Evolutionary conservation across 495 filamentous ascomycete species (phyloP), one percentile per base, ranked within the genome.

Genomic region (Penicillium cinerascens): DNA sequence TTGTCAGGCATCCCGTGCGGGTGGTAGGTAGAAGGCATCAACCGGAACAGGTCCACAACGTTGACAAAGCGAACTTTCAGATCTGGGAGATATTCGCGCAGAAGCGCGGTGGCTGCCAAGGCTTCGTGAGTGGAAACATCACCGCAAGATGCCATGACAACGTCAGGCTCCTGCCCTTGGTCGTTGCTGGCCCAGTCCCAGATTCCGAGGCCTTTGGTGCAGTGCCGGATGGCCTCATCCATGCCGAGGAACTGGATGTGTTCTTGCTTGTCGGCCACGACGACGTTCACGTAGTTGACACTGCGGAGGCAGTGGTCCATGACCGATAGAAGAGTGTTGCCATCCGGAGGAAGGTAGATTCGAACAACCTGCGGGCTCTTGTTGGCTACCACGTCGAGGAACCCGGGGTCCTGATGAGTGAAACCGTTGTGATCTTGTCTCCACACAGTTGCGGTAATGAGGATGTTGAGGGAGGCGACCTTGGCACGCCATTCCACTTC

Each of bases 391-490:
- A 88, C 83, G 58, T 88, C 85, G 15, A 88, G 76, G 78, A 88
- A 89, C 17, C 86, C 85, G 0, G 85, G 85, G 54, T 89, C 86
- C 64, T 89, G 86, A 66, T 89, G 86, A 0, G 85, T 89, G 63
- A 89, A 89, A 43, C 85, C 86, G 59, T 88, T 88, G 74, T 89
- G 86, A 62, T 89, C 86, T 67, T 89, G 86, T 56, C 86, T 68
- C 86, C 86, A 88, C 44, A 88, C 86, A 2, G 87, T 87, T 1
- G 84, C 81, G 0, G 85, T 89, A 25, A 88, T 76, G 11, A 89
- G 77, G 52, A 89, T 87, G 68, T 89, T 89, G 51, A 89, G 78
- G 1, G 84, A 87, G 16, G 84, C 76, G 16, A 87, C 69, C 63
- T 82, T 82, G 46, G 71, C 76, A 25, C 86, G 77, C 85, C 85